Percentiles rank a stretch among this genome's conserved stretches.
phyloP scores from a whole-genome alignment of 257 asterid species.

The Jasminum sambac region DNA sequence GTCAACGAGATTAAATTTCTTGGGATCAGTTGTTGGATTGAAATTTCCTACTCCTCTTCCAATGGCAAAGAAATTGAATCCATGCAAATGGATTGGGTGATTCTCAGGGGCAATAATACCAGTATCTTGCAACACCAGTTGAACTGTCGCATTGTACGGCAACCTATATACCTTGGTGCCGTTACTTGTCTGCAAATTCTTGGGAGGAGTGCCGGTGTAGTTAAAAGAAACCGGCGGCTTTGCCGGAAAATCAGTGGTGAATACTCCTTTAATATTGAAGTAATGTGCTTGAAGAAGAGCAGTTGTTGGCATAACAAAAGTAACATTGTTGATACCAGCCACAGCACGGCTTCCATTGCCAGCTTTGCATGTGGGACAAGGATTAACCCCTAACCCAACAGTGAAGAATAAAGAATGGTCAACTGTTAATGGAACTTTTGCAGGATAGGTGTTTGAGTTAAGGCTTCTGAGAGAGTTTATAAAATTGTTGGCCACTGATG shows the following conservation, averaged over 20 bases:
- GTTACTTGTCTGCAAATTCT: constrained; percentile 27
- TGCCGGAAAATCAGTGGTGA: constrained; percentile 59
- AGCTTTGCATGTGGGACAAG: constrained; percentile 55
- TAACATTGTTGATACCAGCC: constrained; percentile 53
- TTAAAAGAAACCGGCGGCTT: constrained; percentile 48
- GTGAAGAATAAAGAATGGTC: constrained; percentile 56
- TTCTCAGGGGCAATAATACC: constrained; percentile 56
- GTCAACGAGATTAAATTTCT: constrained; percentile 55
- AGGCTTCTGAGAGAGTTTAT: constrained; percentile 48
- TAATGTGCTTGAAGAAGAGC: constrained; percentile 59
- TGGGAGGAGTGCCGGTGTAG: constrained; percentile 48
- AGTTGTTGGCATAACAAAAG: constrained; percentile 56
- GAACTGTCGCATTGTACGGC: constrained; percentile 51
- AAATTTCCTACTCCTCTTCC: constrained; percentile 60
- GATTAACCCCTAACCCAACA: constrained; percentile 49
- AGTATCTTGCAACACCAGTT: constrained; percentile 57
- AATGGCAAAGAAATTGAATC: constrained; percentile 61
- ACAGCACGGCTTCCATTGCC: constrained; percentile 56
- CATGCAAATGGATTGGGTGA: constrained; percentile 65
- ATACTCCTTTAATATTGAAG: constrained; percentile 55
- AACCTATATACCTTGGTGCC: constrained; percentile 58
- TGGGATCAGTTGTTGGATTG: constrained; percentile 45
- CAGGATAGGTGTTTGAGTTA: constrained; percentile 50
- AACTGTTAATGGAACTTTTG: constrained; percentile 44
- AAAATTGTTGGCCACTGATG: constrained; percentile 56